A percentile compares a stretch with the other conserved stretches of the same genome.
phyloP scores from a whole-genome alignment of 1,284 basidiomycete species.

The Pulveroboletus ridleyi region DNA sequence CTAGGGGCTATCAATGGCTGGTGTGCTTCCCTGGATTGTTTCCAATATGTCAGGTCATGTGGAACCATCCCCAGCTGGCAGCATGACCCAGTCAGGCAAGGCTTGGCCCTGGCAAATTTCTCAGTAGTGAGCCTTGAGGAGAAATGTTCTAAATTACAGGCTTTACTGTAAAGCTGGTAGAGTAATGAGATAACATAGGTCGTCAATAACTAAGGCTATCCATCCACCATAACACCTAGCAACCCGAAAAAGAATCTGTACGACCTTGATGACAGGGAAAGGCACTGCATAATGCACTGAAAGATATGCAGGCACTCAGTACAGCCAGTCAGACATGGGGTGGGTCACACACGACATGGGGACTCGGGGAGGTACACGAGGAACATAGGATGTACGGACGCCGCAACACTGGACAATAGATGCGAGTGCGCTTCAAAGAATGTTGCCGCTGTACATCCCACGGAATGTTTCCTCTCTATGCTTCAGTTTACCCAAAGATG shows the following conservation, averaged over 20 bases:
- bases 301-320: background rate
- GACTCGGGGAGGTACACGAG: background rate
- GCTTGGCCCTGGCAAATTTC: too few relatives aligned
- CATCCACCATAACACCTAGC: conserved; percentile 1
- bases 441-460: too few relatives aligned
- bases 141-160: conserved; percentile 20
- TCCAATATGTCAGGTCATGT: too few relatives aligned
- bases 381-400: background rate
- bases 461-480: background rate
- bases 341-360: background rate
- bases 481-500: background rate
- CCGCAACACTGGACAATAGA: background rate
- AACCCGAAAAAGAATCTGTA: background rate
- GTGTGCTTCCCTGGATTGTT: too few relatives aligned
- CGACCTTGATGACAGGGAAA: background rate
- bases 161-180: conserved; percentile 22
- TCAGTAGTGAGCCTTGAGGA: too few relatives aligned
- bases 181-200: conserved; percentile 9
- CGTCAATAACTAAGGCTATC: conserved; percentile 7
- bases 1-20: too few relatives aligned
- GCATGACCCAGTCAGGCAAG: too few relatives aligned
- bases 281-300: conserved; percentile 12
- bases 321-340: background rate
- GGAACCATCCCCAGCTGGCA: too few relatives aligned
- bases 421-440: too few relatives aligned